Evolutionary conservation across 768 basidiomycete species (phyloP), one percentile per base, ranked within the genome.

Genomic region (Filobasidium wieringae): DNA sequence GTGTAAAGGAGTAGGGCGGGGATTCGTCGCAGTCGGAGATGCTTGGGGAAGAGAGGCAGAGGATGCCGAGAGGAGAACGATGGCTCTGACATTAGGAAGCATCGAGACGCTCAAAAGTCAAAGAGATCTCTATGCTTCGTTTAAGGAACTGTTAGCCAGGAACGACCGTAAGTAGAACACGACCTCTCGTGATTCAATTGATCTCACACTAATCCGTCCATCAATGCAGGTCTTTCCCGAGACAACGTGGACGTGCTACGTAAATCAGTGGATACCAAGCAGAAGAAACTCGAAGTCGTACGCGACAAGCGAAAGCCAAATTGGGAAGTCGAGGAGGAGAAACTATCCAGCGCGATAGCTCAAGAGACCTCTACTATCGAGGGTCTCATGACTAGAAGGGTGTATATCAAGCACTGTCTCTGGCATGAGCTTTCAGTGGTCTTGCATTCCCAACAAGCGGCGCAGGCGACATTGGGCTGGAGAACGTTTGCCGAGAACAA

Each of bases 391-490:
- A 82, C 80, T 58, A 77, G 93, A 53, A 78, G 93, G 19, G 82
- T 91, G 9, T 95, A 91, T 68, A 85, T 93, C 58, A 83, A 87
- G 53, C 85, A 86, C 55, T 87, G 91, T 63, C 81, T 95, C 80
- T 96, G 91, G 90, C 87, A 93, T 66, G 91, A 96, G 72, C 78
- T 93, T n/a, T 83, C 88, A 24, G 87, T 90, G 17, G 84, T 96
- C 34, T 76, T 93, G 43, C 90, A 95, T 72, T 90, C 92, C 63
- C 79, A 86, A 55, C 91, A 95, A 75, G 88, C 89, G 64, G 79
- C 86, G 0, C 78, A 92, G 33, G 74, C 92, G 27, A 85, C 86
- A 0, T 78, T 84, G 60, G 77, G 85, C 1, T 82, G 85, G 59
- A 83, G 87, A 70, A 75, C 76, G 0, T 87, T 91, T 70, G 82